Conservation (phyloP, 1,284 basidiomycete species). For the Anthracocystis walkeri region DNA sequence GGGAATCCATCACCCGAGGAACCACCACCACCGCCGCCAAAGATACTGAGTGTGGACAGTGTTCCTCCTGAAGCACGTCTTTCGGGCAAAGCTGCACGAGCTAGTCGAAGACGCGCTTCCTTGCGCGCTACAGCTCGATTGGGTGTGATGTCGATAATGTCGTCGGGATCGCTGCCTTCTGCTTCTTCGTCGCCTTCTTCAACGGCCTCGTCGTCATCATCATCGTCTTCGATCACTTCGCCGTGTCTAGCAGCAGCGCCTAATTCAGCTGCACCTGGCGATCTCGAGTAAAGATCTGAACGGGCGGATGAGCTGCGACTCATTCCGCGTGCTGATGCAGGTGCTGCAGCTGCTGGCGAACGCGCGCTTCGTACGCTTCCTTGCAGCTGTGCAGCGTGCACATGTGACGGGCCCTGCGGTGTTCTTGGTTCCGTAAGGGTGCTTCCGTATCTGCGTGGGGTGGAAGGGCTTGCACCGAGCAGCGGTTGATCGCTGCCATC, state of each 20-base stretch:
- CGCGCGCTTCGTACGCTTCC: constrained; percentile 27
- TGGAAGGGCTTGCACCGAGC: constrained; percentile 19
- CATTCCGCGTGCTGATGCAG: constrained; percentile 8
- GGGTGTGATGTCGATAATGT: constrained; percentile 56
- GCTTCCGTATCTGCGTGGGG: constrained; percentile 34
- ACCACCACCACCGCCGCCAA: constrained; percentile 23
- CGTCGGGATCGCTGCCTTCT: constrained; percentile 48
- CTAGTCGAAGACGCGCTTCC: constrained; percentile 47
- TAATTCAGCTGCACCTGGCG: constrained; percentile 39
- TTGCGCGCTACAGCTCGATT: constrained; percentile 46
- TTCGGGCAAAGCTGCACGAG: constrained; percentile 47
- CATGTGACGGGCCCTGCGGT: constrained; percentile 18
- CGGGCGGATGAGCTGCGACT: constrained; percentile 33
- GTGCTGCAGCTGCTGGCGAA: constrained; percentile 6
- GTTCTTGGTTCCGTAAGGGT: constrained; percentile 24
- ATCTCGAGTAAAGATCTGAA: constrained; percentile 34
- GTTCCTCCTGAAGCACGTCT: constrained; percentile 40
- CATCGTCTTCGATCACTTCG: constrained; percentile 15
- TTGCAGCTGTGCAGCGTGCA: background rate
- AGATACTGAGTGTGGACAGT: constrained; percentile 38
- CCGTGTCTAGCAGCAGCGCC: constrained; percentile 1
- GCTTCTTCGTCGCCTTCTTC: constrained; percentile 33
- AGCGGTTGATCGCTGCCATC: constrained; percentile 33
- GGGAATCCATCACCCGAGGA: constrained; percentile 2
- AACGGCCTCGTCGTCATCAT: constrained; percentile 18